Conservation (phyloP, 352 stramenopile species). For the Pythium diclinum region DNA sequence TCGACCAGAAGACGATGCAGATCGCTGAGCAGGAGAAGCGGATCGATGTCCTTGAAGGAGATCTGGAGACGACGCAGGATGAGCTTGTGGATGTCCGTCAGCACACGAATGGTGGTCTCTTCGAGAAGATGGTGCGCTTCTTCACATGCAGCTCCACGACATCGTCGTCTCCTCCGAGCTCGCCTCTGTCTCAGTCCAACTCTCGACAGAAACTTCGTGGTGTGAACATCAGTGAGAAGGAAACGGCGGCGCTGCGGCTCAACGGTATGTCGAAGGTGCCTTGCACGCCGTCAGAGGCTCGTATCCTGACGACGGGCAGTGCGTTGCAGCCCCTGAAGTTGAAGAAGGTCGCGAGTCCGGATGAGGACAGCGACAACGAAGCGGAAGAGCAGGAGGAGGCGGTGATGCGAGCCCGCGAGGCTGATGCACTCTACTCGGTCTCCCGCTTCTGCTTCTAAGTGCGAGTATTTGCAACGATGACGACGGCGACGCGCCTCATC, state of each 20-base stretch:
- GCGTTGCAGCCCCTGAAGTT: constrained; percentile 21
- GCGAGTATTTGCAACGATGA: not conserved
- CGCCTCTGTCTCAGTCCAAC: constrained; percentile 30
- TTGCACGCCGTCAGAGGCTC: constrained; percentile 21
- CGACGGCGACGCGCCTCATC: constrained; percentile 1
- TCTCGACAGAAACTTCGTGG: constrained; percentile 12
- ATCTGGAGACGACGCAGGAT: constrained; percentile 47
- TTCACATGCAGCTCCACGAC: constrained; percentile 68
- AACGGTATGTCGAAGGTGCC: constrained; percentile 32
- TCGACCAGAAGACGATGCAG: constrained; percentile 49
- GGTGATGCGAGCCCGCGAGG: constrained; percentile 17
- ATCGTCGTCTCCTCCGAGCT: constrained; percentile 38
- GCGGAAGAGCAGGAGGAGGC: constrained; percentile 18
- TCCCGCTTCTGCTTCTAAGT: constrained; percentile 27
- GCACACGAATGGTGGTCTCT: constrained; percentile 31
- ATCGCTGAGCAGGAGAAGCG: constrained; percentile 57
- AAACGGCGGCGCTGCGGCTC: constrained; percentile 32
- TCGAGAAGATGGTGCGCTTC: constrained; percentile 82
- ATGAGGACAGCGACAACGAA: constrained; percentile 20
- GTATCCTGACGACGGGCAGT: constrained; percentile 17
- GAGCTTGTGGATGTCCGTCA: constrained; percentile 54
- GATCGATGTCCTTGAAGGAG: constrained; percentile 55
- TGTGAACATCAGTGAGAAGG: constrained; percentile 13
- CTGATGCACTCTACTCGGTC: constrained; percentile 24
- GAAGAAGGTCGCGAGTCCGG: constrained; percentile 14